These are phyloP conservation scores for Sporothrix humicola DNA, from an alignment of 2,329 filamentous ascomycete species.

Conservation along the genomic window DNA sequence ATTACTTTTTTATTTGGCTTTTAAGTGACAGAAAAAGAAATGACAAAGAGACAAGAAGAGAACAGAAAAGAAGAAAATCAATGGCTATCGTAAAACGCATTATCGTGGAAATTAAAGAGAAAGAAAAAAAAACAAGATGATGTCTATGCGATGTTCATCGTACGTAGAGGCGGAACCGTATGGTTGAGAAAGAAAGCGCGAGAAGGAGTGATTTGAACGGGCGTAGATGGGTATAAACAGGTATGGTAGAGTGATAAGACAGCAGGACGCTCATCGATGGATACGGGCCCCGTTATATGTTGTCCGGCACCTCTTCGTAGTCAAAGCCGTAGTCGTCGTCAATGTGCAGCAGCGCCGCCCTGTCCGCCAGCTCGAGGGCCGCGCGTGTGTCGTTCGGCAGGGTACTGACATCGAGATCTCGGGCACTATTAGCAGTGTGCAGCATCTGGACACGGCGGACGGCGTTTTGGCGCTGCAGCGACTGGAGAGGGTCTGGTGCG, in stretches of 20 bases:
- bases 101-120: background rate
- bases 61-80: background rate
- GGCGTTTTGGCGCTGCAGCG: background rate
- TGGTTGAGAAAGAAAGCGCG: background rate
- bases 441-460: background rate
- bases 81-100: slow-evolving; percentile 20
- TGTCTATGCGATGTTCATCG: too few species aligned
- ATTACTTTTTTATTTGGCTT: background rate
- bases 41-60: too few species aligned
- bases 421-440: slow-evolving; percentile 30
- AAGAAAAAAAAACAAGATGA: background rate
- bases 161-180: too few species aligned
- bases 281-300: background rate
- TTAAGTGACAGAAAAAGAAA: background rate
- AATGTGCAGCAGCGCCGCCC: slow-evolving; percentile 34
- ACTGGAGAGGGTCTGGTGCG: background rate
- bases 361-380: slow-evolving; percentile 38
- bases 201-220: too few species aligned
- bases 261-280: too few species aligned
- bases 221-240: too few species aligned
- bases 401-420: slow-evolving; percentile 33
- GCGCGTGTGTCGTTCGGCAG: slow-evolving; percentile 36
- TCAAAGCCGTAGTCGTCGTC: slow-evolving; percentile 36
- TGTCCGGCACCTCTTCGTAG: slow-evolving; percentile 39
- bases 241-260: too few species aligned